These are phyloP conservation scores for Saturnispora sekii DNA, from an alignment of 805 yeast genomes.

Conservation along the genomic window DNA sequence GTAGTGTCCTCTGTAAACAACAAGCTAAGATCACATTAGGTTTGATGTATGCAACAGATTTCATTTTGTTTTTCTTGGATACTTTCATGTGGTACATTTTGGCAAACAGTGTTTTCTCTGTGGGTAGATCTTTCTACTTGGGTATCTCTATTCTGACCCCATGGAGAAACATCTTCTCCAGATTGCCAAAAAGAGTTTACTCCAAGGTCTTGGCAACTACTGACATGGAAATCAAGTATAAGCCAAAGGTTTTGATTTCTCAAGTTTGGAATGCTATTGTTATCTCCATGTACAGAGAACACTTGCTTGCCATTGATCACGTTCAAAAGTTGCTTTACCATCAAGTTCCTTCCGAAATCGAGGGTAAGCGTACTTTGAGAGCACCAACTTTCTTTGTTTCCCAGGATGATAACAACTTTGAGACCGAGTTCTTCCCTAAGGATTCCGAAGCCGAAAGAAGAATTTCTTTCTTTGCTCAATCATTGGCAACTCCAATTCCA, in stretches of 20 bases:
- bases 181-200: slow-evolving; percentile 98
- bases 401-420: slow-evolving; percentile 92
- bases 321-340: slow-evolving; percentile 95
- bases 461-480: slow-evolving; percentile 98
- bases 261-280: slow-evolving; percentile 99
- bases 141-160: slow-evolving; percentile 99
- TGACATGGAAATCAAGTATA: slow-evolving; percentile 98
- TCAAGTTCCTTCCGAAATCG: slow-evolving; percentile 96
- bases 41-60: slow-evolving; percentile 85
- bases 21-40: slow-evolving; percentile 88
- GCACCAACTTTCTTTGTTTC: slow-evolving; percentile 98
- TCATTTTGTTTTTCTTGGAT: slow-evolving; percentile 95
- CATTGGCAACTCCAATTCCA: slow-evolving; percentile 96
- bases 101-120: slow-evolving; percentile 89
- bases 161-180: slow-evolving; percentile 97
- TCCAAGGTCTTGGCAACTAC: slow-evolving; percentile 96
- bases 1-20: slow-evolving; percentile 60
- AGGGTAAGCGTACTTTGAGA: slow-evolving; percentile 95
- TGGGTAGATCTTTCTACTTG: slow-evolving; percentile 95
- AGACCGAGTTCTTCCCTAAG: slow-evolving; percentile 94
- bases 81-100: slow-evolving; percentile 98
- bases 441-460: slow-evolving; percentile 99
- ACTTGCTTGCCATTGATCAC: slow-evolving; percentile 93
- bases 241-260: slow-evolving; percentile 95
- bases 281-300: slow-evolving; percentile 99